Conservation (phyloP, 768 basidiomycete genomes). For the Lactarius hengduanensis region DNA sequence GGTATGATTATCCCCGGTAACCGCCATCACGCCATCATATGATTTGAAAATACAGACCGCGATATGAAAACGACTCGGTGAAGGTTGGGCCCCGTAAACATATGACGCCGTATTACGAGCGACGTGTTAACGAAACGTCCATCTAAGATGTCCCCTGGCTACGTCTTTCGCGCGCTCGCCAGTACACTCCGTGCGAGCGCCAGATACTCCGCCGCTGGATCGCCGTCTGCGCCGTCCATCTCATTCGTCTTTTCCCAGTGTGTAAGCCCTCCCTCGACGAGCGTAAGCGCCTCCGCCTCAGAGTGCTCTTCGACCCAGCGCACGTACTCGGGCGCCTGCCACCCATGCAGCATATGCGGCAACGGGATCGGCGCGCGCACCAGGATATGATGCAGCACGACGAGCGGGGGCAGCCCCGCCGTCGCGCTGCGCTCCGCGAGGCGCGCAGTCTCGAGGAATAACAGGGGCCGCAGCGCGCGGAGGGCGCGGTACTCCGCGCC, state of each 20-base stretch:
- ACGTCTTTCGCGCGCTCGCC: conserved; percentile 36
- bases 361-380: conserved; percentile 84
- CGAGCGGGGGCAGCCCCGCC: conserved; percentile 74
- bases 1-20: background rate
- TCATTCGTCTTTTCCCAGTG: conserved; percentile 77
- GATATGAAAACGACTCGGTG: background rate
- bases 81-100: background rate
- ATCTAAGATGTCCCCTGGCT: background rate
- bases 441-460: conserved; percentile 81
- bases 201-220: conserved; percentile 56
- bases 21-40: background rate
- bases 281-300: conserved; percentile 71
- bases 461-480: conserved; percentile 81
- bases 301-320: conserved; percentile 93
- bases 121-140: background rate
- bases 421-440: conserved; percentile 69
- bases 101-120: background rate
- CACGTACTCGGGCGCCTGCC: conserved; percentile 96
- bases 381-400: conserved; percentile 89
- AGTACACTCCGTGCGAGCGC: conserved; percentile 68
- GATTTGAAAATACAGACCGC: background rate
- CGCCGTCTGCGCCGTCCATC: conserved; percentile 50
- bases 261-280: conserved; percentile 75
- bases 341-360: conserved; percentile 86
- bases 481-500: conserved; percentile 87